Percentiles rank a stretch among this genome's conserved stretches.
Conservation (phyloP, 805 yeast genomes). For the Diddensiella transvaalensis region DNA sequence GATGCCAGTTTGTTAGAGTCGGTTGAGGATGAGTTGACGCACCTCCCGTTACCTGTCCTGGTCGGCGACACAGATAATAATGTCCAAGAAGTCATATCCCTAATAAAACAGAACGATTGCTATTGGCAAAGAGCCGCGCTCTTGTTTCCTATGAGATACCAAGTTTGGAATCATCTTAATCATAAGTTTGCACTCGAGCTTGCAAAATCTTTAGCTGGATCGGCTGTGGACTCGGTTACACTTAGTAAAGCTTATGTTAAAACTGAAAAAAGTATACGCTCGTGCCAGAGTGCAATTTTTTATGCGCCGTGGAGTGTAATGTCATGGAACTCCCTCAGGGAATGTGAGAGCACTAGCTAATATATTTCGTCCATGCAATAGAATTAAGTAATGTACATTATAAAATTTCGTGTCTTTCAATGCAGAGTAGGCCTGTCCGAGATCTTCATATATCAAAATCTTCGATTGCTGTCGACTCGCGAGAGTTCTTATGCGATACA, state of each 20-base stretch:
- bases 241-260: constrained; percentile 50
- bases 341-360: not conserved
- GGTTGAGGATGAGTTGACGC: constrained; percentile 59
- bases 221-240: constrained; percentile 44
- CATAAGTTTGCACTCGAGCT: constrained; percentile 54
- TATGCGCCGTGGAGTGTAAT: constrained; percentile 51
- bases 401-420: not conserved
- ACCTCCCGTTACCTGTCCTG: constrained; percentile 45
- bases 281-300: constrained; percentile 65
- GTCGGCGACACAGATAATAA: constrained; percentile 49
- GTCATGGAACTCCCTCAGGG: constrained; percentile 32
- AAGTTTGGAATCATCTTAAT: constrained; percentile 67
- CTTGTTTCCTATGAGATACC: constrained; percentile 66
- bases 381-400: not conserved
- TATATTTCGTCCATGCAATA: not conserved
- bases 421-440: not conserved
- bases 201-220: constrained; percentile 39
- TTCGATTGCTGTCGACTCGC: not conserved
- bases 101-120: constrained; percentile 45
- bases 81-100: constrained; percentile 57
- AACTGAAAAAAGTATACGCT: constrained; percentile 45
- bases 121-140: constrained; percentile 69
- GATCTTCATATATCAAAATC: not conserved
- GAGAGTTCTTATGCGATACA: constrained; percentile 4
- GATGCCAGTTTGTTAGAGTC: constrained; percentile 55